phyloP scores from a whole-genome alignment of 768 basidiomycete species.

The Naganishia friedmannii region DNA sequence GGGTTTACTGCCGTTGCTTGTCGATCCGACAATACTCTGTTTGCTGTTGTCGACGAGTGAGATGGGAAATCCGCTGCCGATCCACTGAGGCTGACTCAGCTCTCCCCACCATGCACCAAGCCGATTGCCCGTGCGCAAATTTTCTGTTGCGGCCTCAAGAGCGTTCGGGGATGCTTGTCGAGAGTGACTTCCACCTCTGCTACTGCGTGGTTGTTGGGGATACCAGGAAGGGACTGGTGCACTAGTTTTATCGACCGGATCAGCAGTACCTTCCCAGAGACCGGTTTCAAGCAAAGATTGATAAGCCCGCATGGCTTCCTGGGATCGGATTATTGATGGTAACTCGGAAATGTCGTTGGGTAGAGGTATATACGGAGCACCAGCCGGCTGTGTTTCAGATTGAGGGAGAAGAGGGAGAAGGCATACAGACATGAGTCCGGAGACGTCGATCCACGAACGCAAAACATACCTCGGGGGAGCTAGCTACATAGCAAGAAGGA shows the following conservation, averaged over 20 bases:
- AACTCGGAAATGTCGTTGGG: conserved; percentile 14
- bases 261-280: neutral
- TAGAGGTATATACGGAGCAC: conserved; percentile 4
- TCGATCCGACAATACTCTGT: neutral
- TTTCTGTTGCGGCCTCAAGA: neutral
- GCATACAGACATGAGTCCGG: neutral
- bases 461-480: conserved; percentile 13
- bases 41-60: neutral
- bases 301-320: conserved; percentile 11
- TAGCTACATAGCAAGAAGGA: neutral
- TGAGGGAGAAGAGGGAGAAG: too few relatives aligned
- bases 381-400: neutral
- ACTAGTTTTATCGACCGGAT: neutral
- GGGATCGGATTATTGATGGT: conserved; percentile 14
- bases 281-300: conserved; percentile 5
- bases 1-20: neutral
- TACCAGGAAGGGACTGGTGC: conserved; percentile 2
- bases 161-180: neutral
- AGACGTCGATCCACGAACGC: too few relatives aligned
- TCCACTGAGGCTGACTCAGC: conserved; percentile 17
- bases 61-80: conserved; percentile 17
- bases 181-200: conserved; percentile 15
- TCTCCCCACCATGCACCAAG: conserved; percentile 21
- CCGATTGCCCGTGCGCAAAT: neutral
- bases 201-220: conserved; percentile 13